Conservation (phyloP, 305 asterid species). For the Solanum chacoense region DNA sequence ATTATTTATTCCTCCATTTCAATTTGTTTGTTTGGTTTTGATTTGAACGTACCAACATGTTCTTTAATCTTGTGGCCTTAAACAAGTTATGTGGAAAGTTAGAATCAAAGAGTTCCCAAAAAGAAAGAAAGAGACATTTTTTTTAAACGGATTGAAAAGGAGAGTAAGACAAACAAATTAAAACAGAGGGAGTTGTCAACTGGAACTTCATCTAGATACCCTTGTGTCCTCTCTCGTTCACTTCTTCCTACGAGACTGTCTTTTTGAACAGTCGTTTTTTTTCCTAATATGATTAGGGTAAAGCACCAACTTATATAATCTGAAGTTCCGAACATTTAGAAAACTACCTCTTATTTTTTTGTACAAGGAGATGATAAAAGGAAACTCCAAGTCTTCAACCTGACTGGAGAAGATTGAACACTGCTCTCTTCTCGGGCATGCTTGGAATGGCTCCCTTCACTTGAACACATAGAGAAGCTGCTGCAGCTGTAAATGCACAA, state of each 20-base stretch:
- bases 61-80: not conserved
- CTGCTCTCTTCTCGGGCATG: slow-evolving; percentile 78
- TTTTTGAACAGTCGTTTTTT: not conserved
- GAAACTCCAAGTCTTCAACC: slow-evolving; percentile 19
- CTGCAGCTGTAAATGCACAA: slow-evolving; percentile 63
- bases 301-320: not conserved
- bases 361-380: not conserved
- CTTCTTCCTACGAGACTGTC: not conserved
- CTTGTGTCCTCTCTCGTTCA: not conserved
- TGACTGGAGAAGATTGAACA: slow-evolving; percentile 55
- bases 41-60: not conserved
- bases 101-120: not conserved
- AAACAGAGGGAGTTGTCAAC: not conserved
- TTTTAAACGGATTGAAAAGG: not conserved
- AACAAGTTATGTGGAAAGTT: not conserved
- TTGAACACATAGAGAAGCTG: slow-evolving; percentile 92
- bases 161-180: not conserved
- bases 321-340: not conserved
- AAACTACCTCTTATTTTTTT: slow-evolving; percentile 27
- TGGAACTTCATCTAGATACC: not conserved
- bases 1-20: not conserved
- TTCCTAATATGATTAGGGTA: not conserved
- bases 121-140: not conserved
- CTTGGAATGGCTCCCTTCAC: slow-evolving; percentile 98
- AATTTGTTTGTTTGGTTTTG: not conserved